Conservation (phyloP, 768 basidiomycete species). For the Boletus edulis region DNA sequence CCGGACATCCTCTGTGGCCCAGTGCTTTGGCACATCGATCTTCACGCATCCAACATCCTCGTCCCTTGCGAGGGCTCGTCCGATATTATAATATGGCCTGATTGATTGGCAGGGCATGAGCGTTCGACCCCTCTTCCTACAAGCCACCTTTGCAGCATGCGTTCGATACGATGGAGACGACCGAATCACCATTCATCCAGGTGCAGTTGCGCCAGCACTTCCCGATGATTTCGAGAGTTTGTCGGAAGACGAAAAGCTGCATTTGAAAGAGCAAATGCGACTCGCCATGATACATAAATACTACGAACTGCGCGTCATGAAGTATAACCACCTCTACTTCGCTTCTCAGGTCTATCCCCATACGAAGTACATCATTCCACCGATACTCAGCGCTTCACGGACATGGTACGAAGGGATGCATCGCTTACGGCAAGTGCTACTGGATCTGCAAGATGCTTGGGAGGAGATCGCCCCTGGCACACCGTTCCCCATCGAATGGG, state of each 20-base stretch:
- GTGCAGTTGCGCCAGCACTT: no score
- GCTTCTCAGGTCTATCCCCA: not conserved
- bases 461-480: no score
- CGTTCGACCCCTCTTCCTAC: constrained; percentile 15
- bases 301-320: no score
- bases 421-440: no score
- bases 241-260: no score
- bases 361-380: not conserved
- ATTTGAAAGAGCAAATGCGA: no score
- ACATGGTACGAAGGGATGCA: constrained; percentile 5
- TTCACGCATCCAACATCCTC: constrained; percentile 14
- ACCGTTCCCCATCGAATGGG: not conserved
- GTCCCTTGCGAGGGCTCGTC: not conserved
- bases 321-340: no score
- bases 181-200: not conserved
- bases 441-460: no score
- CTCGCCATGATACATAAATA: no score
- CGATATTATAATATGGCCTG: constrained; percentile 8
- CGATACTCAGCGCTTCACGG: constrained; percentile 1
- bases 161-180: constrained; percentile 2
- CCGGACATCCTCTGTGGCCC: constrained; percentile 6
- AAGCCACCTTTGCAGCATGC: constrained; percentile 5
- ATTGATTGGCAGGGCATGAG: constrained; percentile 19
- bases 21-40: constrained; percentile 14
- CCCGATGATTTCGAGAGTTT: no score